Base-by-base conservation (phyloP, 192 early-diverging fungal genomes). In the Coemansia sp. region DNA sequence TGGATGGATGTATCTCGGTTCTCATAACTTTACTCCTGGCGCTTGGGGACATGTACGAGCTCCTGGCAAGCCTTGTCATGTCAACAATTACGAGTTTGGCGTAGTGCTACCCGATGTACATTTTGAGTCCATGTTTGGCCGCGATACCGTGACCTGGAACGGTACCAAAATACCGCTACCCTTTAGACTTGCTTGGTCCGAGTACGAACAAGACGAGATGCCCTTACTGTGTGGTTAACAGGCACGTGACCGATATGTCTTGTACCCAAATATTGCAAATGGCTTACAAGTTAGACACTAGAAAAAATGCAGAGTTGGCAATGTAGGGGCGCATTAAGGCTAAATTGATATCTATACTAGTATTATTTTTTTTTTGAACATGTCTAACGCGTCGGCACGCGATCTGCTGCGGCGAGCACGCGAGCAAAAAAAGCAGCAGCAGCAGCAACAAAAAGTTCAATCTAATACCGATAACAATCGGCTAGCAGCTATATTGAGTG, bases 1-100 rank as follows among this genome's bases (percentile, higher is more conserved):
- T 16, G 78, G 78, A 13, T 80, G 78, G 78, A 67, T 80, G 50
- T 80, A 80, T 11, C 28, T 80, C 26, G 78, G 78, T 1, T 75
- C 73, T 38, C 78, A 80, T 38, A 80, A 80, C 47, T 80, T 75
- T 57, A 75, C 78, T 3, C 66, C 69, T 13, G 73, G 70, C 14
- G 78, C 78, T 1, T 80, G 78, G 78, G 78, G 78, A 19, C 23
- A 44, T 13, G 5, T 55, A 26, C 47, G 21, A n/a, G 7, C 7
- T 0, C 42, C 30, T 19, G 32, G 28, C 2, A 42, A 2, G 7
- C n/a, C 35, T 3, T 33, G 32, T 0, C 64, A 67, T 67, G 33
- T 70, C 46, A 80, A 80, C 44, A 80, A 80, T 67, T 80, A 75
- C 32, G 78, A 80, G 60, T 73, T 75, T 72, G 78, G 78, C 38